Evolutionary conservation across 345 rosid genomes (phyloP), one percentile per base, ranked within the genome.

Genomic region (Aegle marmelos): DNA sequence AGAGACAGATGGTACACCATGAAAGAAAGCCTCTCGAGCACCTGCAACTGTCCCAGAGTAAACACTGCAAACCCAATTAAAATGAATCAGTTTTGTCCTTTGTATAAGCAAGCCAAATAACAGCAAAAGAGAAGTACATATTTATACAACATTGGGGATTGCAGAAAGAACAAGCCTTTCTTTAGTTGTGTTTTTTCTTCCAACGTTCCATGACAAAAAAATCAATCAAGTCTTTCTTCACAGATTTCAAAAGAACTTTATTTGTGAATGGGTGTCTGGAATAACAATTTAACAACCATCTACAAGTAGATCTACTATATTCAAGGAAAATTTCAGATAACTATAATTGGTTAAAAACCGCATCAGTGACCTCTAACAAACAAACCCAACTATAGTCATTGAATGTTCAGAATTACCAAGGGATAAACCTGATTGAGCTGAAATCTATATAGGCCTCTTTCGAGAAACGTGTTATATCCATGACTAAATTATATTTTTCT

Each of bases 21-120:
- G 79, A 54, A 95, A 83, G 90, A 92, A 93, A 81, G 97, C 97
- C 85, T 95, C 97, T 41, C 97, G 93, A 83, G 98, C 97, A 24
- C 99, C 97, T 16, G 97, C 98, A 68, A 95, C 97, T n/a, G 99
- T 94, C 76, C 98, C 98, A 56, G 99, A 94, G 82, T 91, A 94
- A 76, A 91, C 86, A 6, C 98, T 94, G 93, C 81, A 60, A 78
- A 54, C 81, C 57, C 75, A 79, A 64, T 75, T 37, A 70, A 53
- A 71, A 65, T n/a, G 60, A 28, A 70, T 65, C 22, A 58, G 68
- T 11, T 31, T 54, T 25, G 56, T 19, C n/a, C 33, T 65, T 17
- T 30, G 25, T 1, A 63, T n/a, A 39, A 45, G 61, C 50, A 2
- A 22, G 25, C 67, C 31, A 58, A 48, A 37, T 27, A 58, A 33